Conservation (phyloP, 2,329 filamentous ascomycete species). For the Parasarocladium wereldwijsianum region DNA sequence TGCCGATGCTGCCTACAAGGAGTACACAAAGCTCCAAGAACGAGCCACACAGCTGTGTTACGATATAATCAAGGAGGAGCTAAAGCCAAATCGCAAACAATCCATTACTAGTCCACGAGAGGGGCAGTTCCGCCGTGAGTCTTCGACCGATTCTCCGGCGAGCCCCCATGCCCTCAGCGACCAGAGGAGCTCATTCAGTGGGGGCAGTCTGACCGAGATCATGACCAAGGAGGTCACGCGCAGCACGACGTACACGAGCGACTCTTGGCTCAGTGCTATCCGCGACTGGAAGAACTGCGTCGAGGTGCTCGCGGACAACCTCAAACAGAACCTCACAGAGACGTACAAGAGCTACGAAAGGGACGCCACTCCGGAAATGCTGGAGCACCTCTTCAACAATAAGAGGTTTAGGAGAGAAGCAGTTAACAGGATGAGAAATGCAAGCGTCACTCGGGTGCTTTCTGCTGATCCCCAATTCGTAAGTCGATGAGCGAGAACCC, state of each 20-base stretch:
- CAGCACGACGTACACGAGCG: constrained; percentile 12
- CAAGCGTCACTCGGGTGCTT: constrained; percentile 25
- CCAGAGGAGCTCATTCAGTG: constrained; percentile 22
- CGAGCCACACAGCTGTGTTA: constrained; percentile 24
- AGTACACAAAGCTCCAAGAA: constrained; percentile 26
- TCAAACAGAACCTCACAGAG: constrained; percentile 24
- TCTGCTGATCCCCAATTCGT: constrained; percentile 29
- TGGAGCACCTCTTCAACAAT: constrained; percentile 26
- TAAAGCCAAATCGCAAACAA: constrained; percentile 11
- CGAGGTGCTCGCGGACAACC: constrained; percentile 24
- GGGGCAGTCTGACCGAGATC: constrained; percentile 18
- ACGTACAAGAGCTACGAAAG: constrained; percentile 31
- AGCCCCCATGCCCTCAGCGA: constrained; percentile 17
- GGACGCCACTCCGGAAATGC: constrained; percentile 25
- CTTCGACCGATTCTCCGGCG: constrained; percentile 15
- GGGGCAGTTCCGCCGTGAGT: constrained; percentile 12
- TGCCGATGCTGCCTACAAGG: constrained; percentile 28
- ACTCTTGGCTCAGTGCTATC: constrained; percentile 22
- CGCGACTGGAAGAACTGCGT: constrained; percentile 29
- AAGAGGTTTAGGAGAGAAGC: constrained; percentile 25
- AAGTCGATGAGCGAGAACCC: constrained; percentile 7
- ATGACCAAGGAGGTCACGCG: constrained; percentile 14
- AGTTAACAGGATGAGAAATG: constrained; percentile 30
- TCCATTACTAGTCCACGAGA: not conserved
- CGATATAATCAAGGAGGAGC: constrained; percentile 24